Conservation (phyloP, 2,329 filamentous ascomycete genomes). For the Arthroderma sp. region DNA sequence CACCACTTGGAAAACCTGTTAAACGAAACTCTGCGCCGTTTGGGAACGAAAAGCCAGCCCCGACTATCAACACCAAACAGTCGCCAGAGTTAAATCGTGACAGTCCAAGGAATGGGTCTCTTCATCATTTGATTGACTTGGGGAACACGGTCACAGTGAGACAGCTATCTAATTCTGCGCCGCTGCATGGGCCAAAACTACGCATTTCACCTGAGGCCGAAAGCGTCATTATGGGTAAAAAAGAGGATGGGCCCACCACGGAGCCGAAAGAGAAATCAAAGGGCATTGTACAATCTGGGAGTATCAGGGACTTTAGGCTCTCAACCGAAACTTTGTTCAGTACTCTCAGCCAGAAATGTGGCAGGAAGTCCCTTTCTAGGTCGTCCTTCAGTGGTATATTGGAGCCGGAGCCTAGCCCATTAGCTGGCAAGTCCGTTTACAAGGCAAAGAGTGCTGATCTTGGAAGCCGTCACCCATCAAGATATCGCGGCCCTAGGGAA, state of each 20-base stretch:
- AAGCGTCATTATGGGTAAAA: constrained; percentile 11
- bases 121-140: not conserved
- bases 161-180: constrained; percentile 7
- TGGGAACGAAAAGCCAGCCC: not conserved
- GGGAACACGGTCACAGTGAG: constrained; percentile 7
- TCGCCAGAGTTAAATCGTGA: not conserved
- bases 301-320: constrained; percentile 8
- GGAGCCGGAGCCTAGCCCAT: not conserved
- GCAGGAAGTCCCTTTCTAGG: constrained; percentile 5
- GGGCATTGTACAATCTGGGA: constrained; percentile 1
- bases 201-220: constrained; percentile 13
- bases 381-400: constrained; percentile 4
- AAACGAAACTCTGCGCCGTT: not conserved
- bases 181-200: constrained; percentile 9
- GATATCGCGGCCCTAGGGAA: not conserved
- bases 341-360: constrained; percentile 6
- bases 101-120: constrained; percentile 1
- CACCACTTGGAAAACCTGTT: not conserved
- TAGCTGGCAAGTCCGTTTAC: not conserved
- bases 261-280: not conserved
- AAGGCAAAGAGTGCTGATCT: constrained; percentile 8
- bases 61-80: not conserved
- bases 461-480: constrained; percentile 1
- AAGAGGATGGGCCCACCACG: not conserved
- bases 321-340: constrained; percentile 12